These are phyloP conservation scores for Pseudophaeomoniella oleicola DNA, from an alignment of 2,329 filamentous ascomycete genomes.

Conservation along the genomic window DNA sequence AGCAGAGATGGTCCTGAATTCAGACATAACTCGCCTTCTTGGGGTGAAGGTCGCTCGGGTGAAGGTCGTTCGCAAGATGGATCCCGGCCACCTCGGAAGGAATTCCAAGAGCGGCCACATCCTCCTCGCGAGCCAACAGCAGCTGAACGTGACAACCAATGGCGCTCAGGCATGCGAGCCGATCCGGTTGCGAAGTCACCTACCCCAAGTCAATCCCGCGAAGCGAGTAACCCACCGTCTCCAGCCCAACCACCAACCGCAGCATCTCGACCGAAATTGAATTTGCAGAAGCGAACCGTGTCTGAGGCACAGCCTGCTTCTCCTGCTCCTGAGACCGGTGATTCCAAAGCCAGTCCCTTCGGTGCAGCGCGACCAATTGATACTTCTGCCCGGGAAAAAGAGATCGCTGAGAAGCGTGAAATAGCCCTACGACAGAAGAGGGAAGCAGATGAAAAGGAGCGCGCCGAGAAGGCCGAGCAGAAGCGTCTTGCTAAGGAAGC, in stretches of 20 bases:
- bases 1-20: slow-evolving; percentile 47
- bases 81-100: slow-evolving; percentile 64
- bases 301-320: slow-evolving; percentile 49
- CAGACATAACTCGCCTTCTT: slow-evolving; percentile 56
- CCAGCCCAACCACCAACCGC: slow-evolving; percentile 49
- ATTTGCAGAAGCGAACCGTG: slow-evolving; percentile 82
- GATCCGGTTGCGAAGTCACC: slow-evolving; percentile 51
- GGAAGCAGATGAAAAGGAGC: slow-evolving; percentile 73
- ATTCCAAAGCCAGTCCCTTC: slow-evolving; percentile 83
- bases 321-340: slow-evolving; percentile 29
- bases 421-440: slow-evolving; percentile 65
- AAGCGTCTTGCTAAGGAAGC: slow-evolving; percentile 50
- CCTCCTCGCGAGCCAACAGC: slow-evolving; percentile 64
- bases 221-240: slow-evolving; percentile 61
- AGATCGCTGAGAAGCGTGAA: slow-evolving; percentile 78
- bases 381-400: slow-evolving; percentile 73
- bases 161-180: slow-evolving; percentile 85
- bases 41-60: slow-evolving; percentile 58
- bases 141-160: slow-evolving; percentile 83
- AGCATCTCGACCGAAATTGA: slow-evolving; percentile 61
- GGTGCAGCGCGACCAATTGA: slow-evolving; percentile 89
- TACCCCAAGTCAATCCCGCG: slow-evolving; percentile 43
- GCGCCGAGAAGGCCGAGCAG: slow-evolving; percentile 54
- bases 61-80: slow-evolving; percentile 58
- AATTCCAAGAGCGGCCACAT: slow-evolving; percentile 53